Conservation (phyloP, 345 rosid species). For the Geranium brycei region DNA sequence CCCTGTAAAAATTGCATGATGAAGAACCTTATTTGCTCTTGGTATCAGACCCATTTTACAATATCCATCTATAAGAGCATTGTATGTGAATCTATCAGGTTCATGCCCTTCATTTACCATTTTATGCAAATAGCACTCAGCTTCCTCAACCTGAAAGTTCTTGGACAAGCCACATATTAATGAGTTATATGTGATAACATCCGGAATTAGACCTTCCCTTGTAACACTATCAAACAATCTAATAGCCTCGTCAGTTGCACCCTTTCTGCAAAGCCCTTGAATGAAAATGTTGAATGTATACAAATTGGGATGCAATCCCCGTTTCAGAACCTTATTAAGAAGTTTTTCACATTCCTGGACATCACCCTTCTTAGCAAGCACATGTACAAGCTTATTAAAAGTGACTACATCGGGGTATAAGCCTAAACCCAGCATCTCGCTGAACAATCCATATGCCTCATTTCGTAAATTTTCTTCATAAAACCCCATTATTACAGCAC, state of each 20-base stretch:
- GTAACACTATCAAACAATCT: conserved; percentile 43
- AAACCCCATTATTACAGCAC: conserved; percentile 66
- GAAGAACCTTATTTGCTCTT: conserved; percentile 55
- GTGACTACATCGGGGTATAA: conserved; percentile 39
- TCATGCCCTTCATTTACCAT: conserved; percentile 75
- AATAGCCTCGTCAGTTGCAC: conserved; percentile 43
- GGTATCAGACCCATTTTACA: conserved; percentile 56
- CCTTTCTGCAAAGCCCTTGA: conserved; percentile 66
- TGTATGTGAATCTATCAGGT: conserved; percentile 71
- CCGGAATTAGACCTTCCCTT: conserved; percentile 52
- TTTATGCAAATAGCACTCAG: conserved; percentile 56
- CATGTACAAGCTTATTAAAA: conserved; percentile 77
- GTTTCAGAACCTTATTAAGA: conserved; percentile 55
- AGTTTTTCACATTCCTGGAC: conserved; percentile 63
- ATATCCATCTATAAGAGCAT: conserved; percentile 56
- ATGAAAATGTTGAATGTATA: conserved; percentile 74
- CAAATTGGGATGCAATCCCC: conserved; percentile 61
- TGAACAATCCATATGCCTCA: conserved; percentile 64
- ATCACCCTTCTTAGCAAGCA: conserved; percentile 65
- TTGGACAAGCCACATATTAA: conserved; percentile 70
- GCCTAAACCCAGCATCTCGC: conserved; percentile 50
- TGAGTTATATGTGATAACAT: conserved; percentile 70
- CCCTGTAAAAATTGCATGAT: conserved; percentile 57
- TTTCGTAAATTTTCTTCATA: conserved; percentile 36
- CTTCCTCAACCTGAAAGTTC: conserved; percentile 45